These are phyloP conservation scores for Pisolithus sp. DNA, from an alignment of 768 basidiomycete species.

Conservation along the genomic window DNA sequence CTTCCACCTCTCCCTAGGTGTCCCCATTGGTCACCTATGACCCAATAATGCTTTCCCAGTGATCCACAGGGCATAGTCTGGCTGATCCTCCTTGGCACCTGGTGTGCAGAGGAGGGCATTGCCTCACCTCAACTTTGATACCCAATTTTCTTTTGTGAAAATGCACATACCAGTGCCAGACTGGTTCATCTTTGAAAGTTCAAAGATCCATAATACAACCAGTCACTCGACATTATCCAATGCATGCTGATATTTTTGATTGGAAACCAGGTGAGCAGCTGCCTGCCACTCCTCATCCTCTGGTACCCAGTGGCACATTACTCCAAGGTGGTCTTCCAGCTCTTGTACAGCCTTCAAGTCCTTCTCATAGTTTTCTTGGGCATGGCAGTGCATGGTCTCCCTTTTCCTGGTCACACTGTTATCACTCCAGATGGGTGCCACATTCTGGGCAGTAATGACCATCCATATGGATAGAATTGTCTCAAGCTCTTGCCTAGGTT, in stretches of 20 bases:
- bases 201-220: conserved; percentile 12
- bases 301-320: neutral
- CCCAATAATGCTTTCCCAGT: no score
- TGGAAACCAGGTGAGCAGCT: neutral
- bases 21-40: no score
- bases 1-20: no score
- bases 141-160: no score
- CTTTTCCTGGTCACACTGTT: neutral
- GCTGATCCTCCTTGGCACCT: no score
- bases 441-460: no score
- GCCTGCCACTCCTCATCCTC: conserved; percentile 5
- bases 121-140: no score
- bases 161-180: conserved; percentile 12
- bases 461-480: no score
- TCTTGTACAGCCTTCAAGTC: conserved; percentile 4
- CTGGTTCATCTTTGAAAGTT: conserved; percentile 17
- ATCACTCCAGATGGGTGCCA: neutral
- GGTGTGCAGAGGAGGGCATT: no score
- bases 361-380: conserved; percentile 7
- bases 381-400: conserved; percentile 10
- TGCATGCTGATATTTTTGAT: conserved; percentile 3
- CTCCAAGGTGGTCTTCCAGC: conserved; percentile 4
- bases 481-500: no score
- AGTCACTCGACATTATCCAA: conserved; percentile 13
- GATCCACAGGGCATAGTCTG: no score